Base-by-base conservation (phyloP, 306 rosid genomes). In the Sindora glabra region DNA sequence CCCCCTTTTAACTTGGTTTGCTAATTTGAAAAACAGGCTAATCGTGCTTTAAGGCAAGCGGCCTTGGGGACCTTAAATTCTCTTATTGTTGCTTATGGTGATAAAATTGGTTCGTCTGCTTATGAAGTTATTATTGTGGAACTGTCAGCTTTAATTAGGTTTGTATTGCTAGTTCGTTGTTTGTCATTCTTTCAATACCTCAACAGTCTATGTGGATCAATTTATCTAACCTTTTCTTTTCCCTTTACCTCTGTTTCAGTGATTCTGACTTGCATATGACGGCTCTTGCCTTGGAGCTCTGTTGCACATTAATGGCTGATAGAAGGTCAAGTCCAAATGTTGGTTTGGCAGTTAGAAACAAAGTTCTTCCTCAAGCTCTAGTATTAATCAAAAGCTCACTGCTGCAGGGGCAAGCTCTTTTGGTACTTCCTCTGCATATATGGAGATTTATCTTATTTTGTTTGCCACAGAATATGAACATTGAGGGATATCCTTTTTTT, bases 201-300 rank as follows among this genome's bases (percentile, higher is more conserved):
- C 42, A 19, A 19, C 47, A 14, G 46, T 32, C 59, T 18, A 17
- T 50, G 51, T 58, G 50, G 27, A 68, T 72, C 47, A 48, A 19
- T 63, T 72, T 48, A 48, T 53, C 56, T 19, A 30, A 37, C 10
- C 42, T 13, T 69, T 34, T 19, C 56, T 64, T 63, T 55, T 50
- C 32, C n/a, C n/a, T 18, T 54, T 40, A 22, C 68, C 44, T 59
- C 42, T 75, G 13, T 82, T 39, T 41, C 77, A 94, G 99, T 80
- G 99, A 94, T 78, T 94, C 97, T 36, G 99, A 94, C 83, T 84
- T 94, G 84, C 99, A 89, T 69, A 89, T 94, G 97, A 86, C 99
- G 16, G 97, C 97, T 29, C 99, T 94, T 75, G 95, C 99, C 71
- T 74, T 94, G 84, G 97, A 82, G 70, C 90, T 94, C 33, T 89